A percentile compares a stretch with the other conserved stretches of the same genome.
Conservation (phyloP, 345 rosid genomes). For the Boechera retrofracta region DNA sequence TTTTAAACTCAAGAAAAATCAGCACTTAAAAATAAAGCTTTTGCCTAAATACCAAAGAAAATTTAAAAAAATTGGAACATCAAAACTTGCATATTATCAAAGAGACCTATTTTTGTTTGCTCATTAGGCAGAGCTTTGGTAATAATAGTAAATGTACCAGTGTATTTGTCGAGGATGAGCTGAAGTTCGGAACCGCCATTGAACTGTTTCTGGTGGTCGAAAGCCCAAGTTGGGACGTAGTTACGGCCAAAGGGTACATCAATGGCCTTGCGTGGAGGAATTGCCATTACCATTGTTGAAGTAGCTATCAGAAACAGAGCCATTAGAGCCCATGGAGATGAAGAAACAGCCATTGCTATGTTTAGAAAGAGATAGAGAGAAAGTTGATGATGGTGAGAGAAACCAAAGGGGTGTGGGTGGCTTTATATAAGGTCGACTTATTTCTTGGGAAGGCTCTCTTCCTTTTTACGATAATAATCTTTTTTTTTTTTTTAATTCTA, state of each 20-base stretch:
- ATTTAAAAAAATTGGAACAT: not conserved
- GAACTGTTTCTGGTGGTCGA: conserved; percentile 78
- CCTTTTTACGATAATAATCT: conserved; percentile 6
- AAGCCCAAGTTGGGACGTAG: conserved; percentile 88
- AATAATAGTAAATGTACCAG: conserved; percentile 51
- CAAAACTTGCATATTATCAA: not conserved
- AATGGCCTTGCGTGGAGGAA: conserved; percentile 59
- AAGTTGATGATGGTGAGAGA: conserved; percentile 32
- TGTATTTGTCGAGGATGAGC: conserved; percentile 73
- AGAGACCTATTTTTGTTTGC: not conserved
- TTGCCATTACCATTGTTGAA: conserved; percentile 48
- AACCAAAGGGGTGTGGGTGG: conserved; percentile 9
- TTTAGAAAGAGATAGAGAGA: conserved; percentile 24
- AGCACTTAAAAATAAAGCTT: not conserved
- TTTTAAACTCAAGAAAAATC: not conserved
- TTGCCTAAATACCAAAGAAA: not conserved
- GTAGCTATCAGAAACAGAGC: conserved; percentile 48
- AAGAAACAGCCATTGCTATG: conserved; percentile 34
- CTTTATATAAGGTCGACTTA: conserved; percentile 35
- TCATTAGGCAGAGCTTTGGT: not conserved
- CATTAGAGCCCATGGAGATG: conserved; percentile 39
- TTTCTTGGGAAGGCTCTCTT: conserved; percentile 27
- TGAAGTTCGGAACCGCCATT: conserved; percentile 75
- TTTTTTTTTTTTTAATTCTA: not conserved
- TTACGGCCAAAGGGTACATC: conserved; percentile 70